These are phyloP conservation scores for Fusarium sp. DNA, from an alignment of 2,329 filamentous ascomycete species.

Conservation along the genomic window DNA sequence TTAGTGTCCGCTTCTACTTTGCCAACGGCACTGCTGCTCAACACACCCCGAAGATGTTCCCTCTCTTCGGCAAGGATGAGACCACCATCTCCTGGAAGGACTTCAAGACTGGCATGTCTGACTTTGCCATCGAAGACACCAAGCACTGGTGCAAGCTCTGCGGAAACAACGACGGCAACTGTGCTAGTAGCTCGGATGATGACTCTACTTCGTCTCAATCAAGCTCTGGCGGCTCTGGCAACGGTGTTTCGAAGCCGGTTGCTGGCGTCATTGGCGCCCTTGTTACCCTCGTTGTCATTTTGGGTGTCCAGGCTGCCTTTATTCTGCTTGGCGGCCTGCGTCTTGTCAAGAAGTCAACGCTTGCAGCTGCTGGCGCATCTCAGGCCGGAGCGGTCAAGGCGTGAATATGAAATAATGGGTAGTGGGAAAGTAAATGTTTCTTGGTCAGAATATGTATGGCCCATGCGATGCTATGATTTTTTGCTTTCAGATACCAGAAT, in stretches of 20 bases:
- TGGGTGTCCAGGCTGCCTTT: slow-evolving; percentile 57
- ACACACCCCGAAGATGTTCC: slow-evolving; percentile 63
- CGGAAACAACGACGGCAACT: slow-evolving; percentile 75
- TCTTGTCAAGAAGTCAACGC: slow-evolving; percentile 59
- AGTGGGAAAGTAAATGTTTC: background rate
- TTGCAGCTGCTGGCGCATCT: slow-evolving; percentile 31
- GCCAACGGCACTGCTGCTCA: slow-evolving; percentile 65
- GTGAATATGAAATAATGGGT: slow-evolving; percentile 1
- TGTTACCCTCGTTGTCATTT: slow-evolving; percentile 64
- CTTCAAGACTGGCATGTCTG: slow-evolving; percentile 71
- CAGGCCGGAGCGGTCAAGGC: slow-evolving; percentile 37
- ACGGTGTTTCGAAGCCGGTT: slow-evolving; percentile 73
- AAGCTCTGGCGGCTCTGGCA: slow-evolving; percentile 32
- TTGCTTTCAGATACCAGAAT: slow-evolving; percentile 5
- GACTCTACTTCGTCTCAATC: slow-evolving; percentile 32
- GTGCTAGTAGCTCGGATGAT: slow-evolving; percentile 56
- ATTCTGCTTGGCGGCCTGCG: slow-evolving; percentile 57
- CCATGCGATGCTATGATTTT: slow-evolving; percentile 5
- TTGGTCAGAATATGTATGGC: background rate
- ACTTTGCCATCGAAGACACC: slow-evolving; percentile 74
- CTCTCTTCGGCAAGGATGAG: slow-evolving; percentile 68
- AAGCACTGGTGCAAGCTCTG: slow-evolving; percentile 79
- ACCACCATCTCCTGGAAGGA: slow-evolving; percentile 72
- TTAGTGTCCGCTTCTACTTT: slow-evolving; percentile 71
- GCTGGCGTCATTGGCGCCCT: slow-evolving; percentile 85